phyloP scores from a whole-genome alignment of 495 filamentous ascomycete species.

The Clohesyomyces aquaticus region DNA sequence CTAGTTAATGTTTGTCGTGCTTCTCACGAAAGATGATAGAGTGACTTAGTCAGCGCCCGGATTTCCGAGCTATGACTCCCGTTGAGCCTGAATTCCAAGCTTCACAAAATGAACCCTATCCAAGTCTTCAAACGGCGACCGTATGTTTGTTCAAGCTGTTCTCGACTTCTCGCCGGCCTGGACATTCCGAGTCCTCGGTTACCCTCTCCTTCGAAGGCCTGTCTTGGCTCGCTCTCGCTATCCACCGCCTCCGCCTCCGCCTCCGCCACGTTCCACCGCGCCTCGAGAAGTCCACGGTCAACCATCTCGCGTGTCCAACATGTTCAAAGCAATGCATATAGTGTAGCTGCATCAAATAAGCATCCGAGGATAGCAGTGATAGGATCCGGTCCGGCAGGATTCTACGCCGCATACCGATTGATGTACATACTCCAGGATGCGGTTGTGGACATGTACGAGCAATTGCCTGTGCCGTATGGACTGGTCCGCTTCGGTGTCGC shows the following conservation, averaged over 20 bases:
- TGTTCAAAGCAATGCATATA: slow-evolving; percentile 26
- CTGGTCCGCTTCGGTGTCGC: slow-evolving; percentile 92
- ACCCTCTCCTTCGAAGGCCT: neutral
- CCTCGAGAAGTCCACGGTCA: neutral
- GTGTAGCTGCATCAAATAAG: slow-evolving; percentile 45
- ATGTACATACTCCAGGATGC: slow-evolving; percentile 72
- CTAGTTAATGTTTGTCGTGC: too few species aligned
- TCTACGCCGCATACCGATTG: slow-evolving; percentile 87
- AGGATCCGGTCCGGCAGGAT: slow-evolving; percentile 93
- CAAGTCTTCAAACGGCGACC: slow-evolving; percentile 1
- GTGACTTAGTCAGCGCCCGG: slow-evolving; percentile 15
- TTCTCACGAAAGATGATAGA: too few species aligned
- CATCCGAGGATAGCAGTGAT: slow-evolving; percentile 81
- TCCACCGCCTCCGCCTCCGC: neutral
- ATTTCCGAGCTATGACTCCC: neutral
- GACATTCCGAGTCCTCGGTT: neutral
- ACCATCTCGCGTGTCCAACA: neutral
- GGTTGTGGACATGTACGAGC: slow-evolving; percentile 94
- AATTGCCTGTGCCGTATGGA: slow-evolving; percentile 88
- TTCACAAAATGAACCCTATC: slow-evolving; percentile 18
- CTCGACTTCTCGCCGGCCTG: slow-evolving; percentile 10
- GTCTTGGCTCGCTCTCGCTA: neutral
- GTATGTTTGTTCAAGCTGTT: slow-evolving; percentile 37
- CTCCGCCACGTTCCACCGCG: neutral
- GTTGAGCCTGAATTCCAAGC: neutral